These are phyloP conservation scores for Phytophthora sansomeana DNA, from an alignment of 352 stramenopile genomes.

Conservation along the genomic window DNA sequence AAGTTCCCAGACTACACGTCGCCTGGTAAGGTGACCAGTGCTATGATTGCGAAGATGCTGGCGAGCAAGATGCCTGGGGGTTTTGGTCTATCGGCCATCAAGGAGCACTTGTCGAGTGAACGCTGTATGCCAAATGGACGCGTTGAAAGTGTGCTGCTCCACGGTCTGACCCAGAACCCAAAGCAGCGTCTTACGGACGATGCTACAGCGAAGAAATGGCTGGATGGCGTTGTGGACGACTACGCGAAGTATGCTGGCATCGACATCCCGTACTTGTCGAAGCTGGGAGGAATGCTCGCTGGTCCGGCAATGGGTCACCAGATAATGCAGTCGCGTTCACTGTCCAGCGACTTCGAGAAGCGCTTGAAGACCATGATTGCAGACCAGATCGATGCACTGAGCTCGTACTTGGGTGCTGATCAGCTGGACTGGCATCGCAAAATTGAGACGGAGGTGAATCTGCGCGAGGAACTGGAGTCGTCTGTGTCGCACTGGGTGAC, in stretches of 20 bases:
- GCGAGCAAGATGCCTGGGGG: constrained; percentile 84
- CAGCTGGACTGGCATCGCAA: constrained; percentile 58
- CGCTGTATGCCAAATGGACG: constrained; percentile 72
- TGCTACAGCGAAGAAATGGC: constrained; percentile 75
- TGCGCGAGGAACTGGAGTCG: constrained; percentile 63
- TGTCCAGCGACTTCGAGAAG: constrained; percentile 61
- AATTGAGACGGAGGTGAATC: constrained; percentile 53
- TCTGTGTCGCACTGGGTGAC: constrained; percentile 55
- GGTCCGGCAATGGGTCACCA: constrained; percentile 41
- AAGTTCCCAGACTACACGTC: constrained; percentile 78
- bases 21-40: constrained; percentile 77
- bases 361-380: constrained; percentile 64
- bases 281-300: constrained; percentile 44
- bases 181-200: constrained; percentile 76
- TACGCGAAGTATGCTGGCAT: constrained; percentile 72
- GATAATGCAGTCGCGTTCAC: constrained; percentile 34
- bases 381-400: constrained; percentile 60
- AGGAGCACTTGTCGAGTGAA: constrained; percentile 73
- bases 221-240: constrained; percentile 81
- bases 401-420: constrained; percentile 56
- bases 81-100: constrained; percentile 78
- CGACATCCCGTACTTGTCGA: constrained; percentile 63
- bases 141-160: constrained; percentile 85
- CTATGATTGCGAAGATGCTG: constrained; percentile 87
- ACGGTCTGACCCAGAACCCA: constrained; percentile 71